Evolutionary conservation across 495 filamentous ascomycete genomes (phyloP), one percentile per base, ranked within the genome.

Genomic region (Hyaloscypha bicolor): DNA sequence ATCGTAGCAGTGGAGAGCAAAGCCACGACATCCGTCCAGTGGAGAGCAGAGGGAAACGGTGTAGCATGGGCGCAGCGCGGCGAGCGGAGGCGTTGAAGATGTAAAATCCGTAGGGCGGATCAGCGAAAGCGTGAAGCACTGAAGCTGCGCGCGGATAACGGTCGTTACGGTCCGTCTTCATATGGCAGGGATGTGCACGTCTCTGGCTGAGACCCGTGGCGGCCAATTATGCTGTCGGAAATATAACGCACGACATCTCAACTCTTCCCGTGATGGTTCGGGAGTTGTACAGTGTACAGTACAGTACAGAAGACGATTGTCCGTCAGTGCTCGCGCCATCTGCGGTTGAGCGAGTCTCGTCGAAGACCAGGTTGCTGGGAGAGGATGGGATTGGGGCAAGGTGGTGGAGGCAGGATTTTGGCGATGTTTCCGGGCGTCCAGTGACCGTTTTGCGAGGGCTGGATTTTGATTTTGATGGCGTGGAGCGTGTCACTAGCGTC

Each of bases 121-220:
- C 71, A 69, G 33, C 42, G 64, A 69, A 69, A 3, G 9, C 42
- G 52, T 56, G 51, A 58, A 30, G 35, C 55, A 6, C 25, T 25
- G 25, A 37, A 37, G 37, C 59, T 69, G 66, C 66, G 63, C 60
- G 65, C 71, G 71, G 71, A 70, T 70, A 73, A 70, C 71, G 71
- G 65, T 63, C 64, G 68, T 70, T 70, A 70, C 71, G 71, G 65
- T 63, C 64, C 67, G 70, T 65, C 70, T 58, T 57, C 62, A 66
- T 60, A 22, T 25, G 31, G 42, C 70, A 53, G 64, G 67, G 67
- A 64, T 72, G 19, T 37, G 21, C 64, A 42, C 55, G 21, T 55
- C 60, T 69, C 60, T 69, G 64, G 67, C 67, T 63, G 60, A 69
- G 53, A 71, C 57, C 35, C 30, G 63, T 68, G 60, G 66, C 66